Conservation (phyloP, 345 rosid species). For the Sonneratia caseolaris region DNA sequence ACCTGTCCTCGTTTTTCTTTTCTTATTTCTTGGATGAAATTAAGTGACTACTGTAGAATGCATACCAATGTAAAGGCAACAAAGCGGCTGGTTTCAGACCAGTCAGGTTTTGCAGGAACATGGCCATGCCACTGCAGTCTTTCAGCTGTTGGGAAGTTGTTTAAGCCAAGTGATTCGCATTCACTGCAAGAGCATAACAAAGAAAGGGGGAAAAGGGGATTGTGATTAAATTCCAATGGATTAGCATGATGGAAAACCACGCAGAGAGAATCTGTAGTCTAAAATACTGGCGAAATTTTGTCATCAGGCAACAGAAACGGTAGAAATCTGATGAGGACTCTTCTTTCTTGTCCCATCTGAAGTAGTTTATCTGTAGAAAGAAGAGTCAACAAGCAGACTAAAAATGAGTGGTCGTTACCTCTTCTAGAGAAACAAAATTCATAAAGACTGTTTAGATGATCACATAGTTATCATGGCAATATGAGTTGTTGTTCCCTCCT, state of each 20-base stretch:
- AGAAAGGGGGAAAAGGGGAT: not conserved
- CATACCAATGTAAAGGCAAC: constrained; percentile 83
- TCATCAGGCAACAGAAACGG: constrained; percentile 73
- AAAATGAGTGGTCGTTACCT: not conserved
- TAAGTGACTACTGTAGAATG: not conserved
- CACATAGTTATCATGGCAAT: constrained; percentile 93
- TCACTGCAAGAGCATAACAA: constrained; percentile 37
- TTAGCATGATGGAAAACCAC: not conserved
- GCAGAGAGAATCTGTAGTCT: not conserved
- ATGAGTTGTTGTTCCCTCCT: constrained; percentile 92
- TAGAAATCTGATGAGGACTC: constrained; percentile 65
- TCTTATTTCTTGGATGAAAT: not conserved
- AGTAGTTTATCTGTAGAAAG: constrained; percentile 61
- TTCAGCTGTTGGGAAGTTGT: constrained; percentile 80
- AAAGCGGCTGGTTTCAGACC: constrained; percentile 87
- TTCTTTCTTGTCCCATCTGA: constrained; percentile 88
- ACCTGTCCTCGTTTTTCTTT: not conserved
- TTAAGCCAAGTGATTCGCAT: constrained; percentile 76
- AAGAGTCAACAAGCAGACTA: not conserved
- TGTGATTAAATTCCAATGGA: not conserved
- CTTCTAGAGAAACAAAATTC: not conserved
- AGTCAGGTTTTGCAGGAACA: constrained; percentile 63
- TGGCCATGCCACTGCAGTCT: constrained; percentile 94
- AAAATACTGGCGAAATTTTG: constrained; percentile 61
- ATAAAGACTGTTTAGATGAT: constrained; percentile 13